These are phyloP conservation scores for Populus hybrid DNA, from an alignment of 441 rosid genomes.

Conservation along the genomic window DNA sequence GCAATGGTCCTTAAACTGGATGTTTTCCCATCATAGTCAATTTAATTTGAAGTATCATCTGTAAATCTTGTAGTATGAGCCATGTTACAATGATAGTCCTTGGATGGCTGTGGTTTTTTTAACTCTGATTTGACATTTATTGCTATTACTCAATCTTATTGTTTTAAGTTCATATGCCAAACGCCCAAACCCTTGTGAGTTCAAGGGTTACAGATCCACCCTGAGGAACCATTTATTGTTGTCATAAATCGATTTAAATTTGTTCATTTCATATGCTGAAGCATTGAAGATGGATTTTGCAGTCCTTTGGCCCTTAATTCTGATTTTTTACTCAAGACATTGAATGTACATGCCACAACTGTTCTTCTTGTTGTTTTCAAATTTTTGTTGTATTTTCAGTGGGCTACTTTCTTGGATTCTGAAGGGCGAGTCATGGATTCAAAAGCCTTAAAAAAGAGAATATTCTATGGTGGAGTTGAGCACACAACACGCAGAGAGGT, in stretches of 20 bases:
- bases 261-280: background rate
- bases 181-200: background rate
- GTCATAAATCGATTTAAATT: background rate
- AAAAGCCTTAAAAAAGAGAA: conserved; percentile 69
- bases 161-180: background rate
- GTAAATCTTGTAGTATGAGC: background rate
- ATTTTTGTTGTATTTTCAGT: conserved; percentile 41
- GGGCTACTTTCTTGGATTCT: conserved; percentile 79
- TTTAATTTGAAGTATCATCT: background rate
- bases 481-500: conserved; percentile 81
- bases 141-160: background rate
- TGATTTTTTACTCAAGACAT: background rate
- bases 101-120: background rate
- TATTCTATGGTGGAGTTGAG: conserved; percentile 96
- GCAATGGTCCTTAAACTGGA: background rate
- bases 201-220: background rate
- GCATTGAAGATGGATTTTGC: background rate
- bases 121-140: conserved; percentile 1
- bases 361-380: conserved; percentile 3
- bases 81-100: background rate
- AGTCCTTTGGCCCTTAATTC: background rate
- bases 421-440: conserved; percentile 83
- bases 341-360: background rate
- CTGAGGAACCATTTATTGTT: background rate
- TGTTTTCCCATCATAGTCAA: background rate